Evolutionary conservation across 139 green algal species (phyloP).

Genomic region (Coelastrella sp.): DNA sequence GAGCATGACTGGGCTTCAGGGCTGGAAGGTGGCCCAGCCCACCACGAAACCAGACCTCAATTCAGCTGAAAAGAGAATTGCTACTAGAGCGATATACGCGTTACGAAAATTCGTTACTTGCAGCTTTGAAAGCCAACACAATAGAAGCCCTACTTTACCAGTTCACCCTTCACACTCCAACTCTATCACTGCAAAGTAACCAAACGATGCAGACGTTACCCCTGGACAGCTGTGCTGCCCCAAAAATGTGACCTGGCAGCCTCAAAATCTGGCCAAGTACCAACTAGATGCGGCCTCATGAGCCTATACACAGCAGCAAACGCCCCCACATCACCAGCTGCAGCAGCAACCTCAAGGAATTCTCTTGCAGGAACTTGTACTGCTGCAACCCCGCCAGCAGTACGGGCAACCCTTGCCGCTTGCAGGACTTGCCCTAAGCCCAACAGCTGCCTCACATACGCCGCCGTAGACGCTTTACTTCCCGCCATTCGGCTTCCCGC

Average conservation of each 20-base stretch:
- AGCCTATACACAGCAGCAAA: conserved; percentile 54
- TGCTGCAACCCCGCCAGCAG: conserved; percentile 38
- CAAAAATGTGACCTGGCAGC: not conserved
- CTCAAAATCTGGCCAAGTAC: conserved; percentile 12
- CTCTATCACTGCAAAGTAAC: too few relatives aligned
- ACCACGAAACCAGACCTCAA: too few relatives aligned
- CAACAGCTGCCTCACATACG: conserved; percentile 54
- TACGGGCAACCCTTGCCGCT: conserved; percentile 47
- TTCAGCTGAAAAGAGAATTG: too few relatives aligned
- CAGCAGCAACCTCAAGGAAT: conserved; percentile 58
- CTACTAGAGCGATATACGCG: too few relatives aligned
- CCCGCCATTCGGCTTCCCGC: not conserved
- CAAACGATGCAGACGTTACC: not conserved
- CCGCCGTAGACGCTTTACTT: conserved; percentile 1
- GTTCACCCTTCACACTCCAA: too few relatives aligned
- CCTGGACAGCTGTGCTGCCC: not conserved
- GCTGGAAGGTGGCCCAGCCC: too few relatives aligned
- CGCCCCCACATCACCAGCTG: conserved; percentile 43
- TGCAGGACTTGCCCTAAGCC: conserved; percentile 49
- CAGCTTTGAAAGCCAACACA: too few relatives aligned
- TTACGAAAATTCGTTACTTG: too few relatives aligned
- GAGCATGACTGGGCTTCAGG: too few relatives aligned
- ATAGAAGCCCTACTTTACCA: too few relatives aligned
- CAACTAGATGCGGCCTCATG: conserved; percentile 45
- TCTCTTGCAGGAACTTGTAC: conserved; percentile 22